Percentiles rank a stretch among this genome's conserved stretches.
Evolutionary conservation across 495 filamentous ascomycete genomes (phyloP).

Genomic region (Umbilicaria muhlenbergii): DNA sequence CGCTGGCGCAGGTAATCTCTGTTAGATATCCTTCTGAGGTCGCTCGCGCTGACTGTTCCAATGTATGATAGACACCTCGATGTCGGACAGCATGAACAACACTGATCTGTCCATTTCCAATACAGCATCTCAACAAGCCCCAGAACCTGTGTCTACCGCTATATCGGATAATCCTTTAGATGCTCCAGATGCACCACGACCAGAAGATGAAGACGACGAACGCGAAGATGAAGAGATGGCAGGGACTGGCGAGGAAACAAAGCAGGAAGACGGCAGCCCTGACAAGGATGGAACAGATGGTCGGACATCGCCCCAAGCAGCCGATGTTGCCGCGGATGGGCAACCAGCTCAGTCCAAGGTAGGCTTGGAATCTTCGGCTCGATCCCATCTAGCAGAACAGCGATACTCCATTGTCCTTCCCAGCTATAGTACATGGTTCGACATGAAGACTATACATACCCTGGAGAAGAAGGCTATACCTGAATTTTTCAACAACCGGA

Average conservation of each 20-base stretch:
- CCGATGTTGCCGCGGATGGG: constrained; percentile 29
- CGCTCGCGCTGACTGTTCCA: constrained; percentile 14
- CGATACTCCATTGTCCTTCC: constrained; percentile 80
- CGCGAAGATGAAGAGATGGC: constrained; percentile 79
- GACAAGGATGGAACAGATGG: constrained; percentile 24
- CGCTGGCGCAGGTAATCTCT: no score
- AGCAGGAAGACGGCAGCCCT: constrained; percentile 38
- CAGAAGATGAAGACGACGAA: constrained; percentile 44
- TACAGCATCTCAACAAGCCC: constrained; percentile 32
- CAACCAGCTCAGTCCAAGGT: constrained; percentile 50
- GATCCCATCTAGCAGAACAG: constrained; percentile 80
- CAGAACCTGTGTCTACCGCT: constrained; percentile 32
- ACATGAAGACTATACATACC: constrained; percentile 79
- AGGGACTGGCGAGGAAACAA: constrained; percentile 45
- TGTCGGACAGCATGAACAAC: neutral
- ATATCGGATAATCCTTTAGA: constrained; percentile 73
- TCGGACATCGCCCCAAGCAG: constrained; percentile 21
- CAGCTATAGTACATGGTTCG: constrained; percentile 95
- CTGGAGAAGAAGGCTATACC: constrained; percentile 86
- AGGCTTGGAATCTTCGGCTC: constrained; percentile 68
- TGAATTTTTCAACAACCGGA: constrained; percentile 95
- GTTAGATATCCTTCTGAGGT: no score
- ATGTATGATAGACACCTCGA: constrained; percentile 30
- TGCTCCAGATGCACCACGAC: constrained; percentile 61
- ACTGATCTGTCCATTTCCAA: constrained; percentile 7